phyloP scores from a whole-genome alignment of 208 protist species.

The Crithidia thermophila region DNA sequence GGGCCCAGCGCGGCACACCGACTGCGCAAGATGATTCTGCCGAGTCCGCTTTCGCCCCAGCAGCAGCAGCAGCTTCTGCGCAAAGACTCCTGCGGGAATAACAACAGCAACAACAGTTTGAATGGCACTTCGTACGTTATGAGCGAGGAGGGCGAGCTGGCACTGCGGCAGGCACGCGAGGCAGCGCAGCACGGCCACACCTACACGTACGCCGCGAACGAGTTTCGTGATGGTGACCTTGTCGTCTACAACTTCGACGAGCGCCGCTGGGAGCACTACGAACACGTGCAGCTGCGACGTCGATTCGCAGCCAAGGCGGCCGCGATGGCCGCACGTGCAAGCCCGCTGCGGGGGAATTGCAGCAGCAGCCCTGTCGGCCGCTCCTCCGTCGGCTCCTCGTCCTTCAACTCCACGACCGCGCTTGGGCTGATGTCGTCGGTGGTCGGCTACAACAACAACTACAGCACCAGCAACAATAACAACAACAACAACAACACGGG shows the following conservation, averaged over 20 bases:
- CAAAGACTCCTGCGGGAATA: no score
- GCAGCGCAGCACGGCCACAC: conserved; percentile 27
- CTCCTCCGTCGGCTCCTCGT: conserved; percentile 11
- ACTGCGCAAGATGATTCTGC: conserved; percentile 36
- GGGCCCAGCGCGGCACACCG: conserved; percentile 41
- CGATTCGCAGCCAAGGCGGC: conserved; percentile 23
- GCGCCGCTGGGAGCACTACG: conserved; percentile 49
- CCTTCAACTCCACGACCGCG: conserved; percentile 14
- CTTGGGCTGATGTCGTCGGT: conserved; percentile 4
- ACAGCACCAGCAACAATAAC: not conserved
- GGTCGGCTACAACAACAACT: not conserved
- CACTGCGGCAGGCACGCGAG: conserved; percentile 32
- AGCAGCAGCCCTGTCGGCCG: conserved; percentile 19
- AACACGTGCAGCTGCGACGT: conserved; percentile 51
- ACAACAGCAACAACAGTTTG: not conserved
- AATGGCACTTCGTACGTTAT: not conserved
- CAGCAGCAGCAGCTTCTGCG: not conserved
- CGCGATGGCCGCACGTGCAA: not conserved
- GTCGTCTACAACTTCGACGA: conserved; percentile 47
- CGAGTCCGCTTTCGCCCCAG: not conserved
- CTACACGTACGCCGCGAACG: conserved; percentile 47
- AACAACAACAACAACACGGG: no score
- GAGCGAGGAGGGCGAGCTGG: conserved; percentile 14
- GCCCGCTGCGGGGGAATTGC: not conserved
- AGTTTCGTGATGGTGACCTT: conserved; percentile 60